Percentiles rank a stretch among this genome's conserved stretches.
Conservation (phyloP, 345 rosid species). For the Salix brachista region DNA sequence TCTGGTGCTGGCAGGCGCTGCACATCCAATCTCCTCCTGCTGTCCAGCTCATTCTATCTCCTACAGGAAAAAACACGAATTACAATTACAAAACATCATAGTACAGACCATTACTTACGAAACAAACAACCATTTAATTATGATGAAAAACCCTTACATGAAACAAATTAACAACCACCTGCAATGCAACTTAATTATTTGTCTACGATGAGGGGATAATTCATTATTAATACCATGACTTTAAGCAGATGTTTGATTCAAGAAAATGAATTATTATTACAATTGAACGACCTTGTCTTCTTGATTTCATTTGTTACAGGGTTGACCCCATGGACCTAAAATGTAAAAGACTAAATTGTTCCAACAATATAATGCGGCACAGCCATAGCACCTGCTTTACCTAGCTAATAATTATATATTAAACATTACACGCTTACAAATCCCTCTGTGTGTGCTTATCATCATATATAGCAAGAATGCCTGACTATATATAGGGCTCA, state of each 20-base stretch:
- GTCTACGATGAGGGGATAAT: too few relatives aligned
- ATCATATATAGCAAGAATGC: not conserved
- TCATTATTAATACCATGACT: too few relatives aligned
- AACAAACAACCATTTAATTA: too few relatives aligned
- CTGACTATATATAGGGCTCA: not conserved
- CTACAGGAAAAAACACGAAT: too few relatives aligned
- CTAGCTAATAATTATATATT: too few relatives aligned
- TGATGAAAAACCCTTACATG: too few relatives aligned
- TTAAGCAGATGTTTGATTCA: not conserved
- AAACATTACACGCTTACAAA: not conserved
- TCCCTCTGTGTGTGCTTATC: not conserved
- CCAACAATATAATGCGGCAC: not conserved
- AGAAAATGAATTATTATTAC: not conserved
- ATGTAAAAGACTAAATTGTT: not conserved
- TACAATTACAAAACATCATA: too few relatives aligned
- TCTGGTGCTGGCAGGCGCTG: conserved; percentile 65
- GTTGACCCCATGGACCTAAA: not conserved
- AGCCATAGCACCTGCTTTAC: too few relatives aligned
- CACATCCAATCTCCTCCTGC: conserved; percentile 87
- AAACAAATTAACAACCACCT: too few relatives aligned
- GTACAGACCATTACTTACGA: too few relatives aligned
- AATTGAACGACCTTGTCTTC: not conserved
- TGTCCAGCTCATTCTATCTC: conserved; percentile 56
- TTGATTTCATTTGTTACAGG: not conserved
- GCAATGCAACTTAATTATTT: too few relatives aligned